A percentile compares a stretch with the other conserved stretches of the same genome.
phyloP scores from a whole-genome alignment of 2,329 filamentous ascomycete species.

The Paracoccidioides lutzii region DNA sequence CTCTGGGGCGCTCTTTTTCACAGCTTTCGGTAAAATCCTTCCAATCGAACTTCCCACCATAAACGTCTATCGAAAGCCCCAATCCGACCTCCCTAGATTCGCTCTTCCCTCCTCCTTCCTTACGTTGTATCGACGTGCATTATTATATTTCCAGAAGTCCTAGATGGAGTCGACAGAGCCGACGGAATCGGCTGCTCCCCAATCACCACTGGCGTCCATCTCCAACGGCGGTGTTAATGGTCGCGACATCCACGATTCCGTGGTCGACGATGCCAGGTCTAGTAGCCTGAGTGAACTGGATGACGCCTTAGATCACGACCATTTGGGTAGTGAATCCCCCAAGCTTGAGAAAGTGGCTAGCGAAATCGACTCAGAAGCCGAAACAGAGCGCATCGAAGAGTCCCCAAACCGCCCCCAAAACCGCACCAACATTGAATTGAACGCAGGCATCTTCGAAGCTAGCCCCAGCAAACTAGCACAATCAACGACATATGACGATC shows the following conservation, averaged over 20 bases:
- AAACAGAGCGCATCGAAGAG: constrained; percentile 83
- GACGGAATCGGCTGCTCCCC: constrained; percentile 21
- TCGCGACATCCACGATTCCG: constrained; percentile 30
- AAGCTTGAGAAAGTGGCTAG: constrained; percentile 44
- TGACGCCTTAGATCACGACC: constrained; percentile 58
- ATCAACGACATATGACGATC: constrained; percentile 34
- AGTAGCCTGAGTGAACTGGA: constrained; percentile 91
- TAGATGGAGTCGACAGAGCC: constrained; percentile 31
- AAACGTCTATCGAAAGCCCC: neutral
- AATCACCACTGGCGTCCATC: constrained; percentile 4
- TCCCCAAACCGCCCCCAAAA: constrained; percentile 58
- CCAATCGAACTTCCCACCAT: neutral
- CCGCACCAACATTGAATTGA: constrained; percentile 49
- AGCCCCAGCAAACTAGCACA: constrained; percentile 68
- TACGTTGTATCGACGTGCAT: constrained; percentile 3
- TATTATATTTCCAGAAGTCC: neutral
- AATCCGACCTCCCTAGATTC: neutral
- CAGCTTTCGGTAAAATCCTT: neutral
- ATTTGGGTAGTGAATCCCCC: constrained; percentile 39
- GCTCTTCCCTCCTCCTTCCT: neutral
- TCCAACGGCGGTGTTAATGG: constrained; percentile 19
- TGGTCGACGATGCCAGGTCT: constrained; percentile 57
- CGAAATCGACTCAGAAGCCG: constrained; percentile 67
- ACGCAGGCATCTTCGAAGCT: constrained; percentile 47
- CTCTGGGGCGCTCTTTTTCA: neutral